Evolutionary conservation across 331 rosid genomes (phyloP).

Genomic region (Quercus tomentella): DNA sequence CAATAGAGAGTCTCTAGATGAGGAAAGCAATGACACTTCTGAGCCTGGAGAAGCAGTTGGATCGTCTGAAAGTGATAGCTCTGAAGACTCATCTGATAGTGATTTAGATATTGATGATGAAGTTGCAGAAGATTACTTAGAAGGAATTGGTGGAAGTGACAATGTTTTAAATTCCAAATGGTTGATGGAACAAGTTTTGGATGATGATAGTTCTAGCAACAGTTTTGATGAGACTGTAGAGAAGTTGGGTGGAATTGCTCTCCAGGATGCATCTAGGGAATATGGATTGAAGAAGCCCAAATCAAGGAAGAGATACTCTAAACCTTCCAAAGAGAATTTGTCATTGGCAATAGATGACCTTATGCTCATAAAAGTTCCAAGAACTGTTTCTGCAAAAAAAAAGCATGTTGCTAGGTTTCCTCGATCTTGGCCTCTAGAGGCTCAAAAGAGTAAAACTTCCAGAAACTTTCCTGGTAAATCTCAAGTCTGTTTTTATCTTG

Average conservation of each 20-base stretch:
- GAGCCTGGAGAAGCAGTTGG: constrained; percentile 40
- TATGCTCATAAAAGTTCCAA: constrained; percentile 52
- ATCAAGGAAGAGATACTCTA: constrained; percentile 40
- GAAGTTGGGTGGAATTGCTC: constrained; percentile 75
- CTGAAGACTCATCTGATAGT: constrained; percentile 57
- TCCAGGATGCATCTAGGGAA: constrained; percentile 73
- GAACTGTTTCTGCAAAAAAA: constrained; percentile 49
- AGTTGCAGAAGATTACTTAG: constrained; percentile 80
- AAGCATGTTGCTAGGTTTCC: constrained; percentile 53
- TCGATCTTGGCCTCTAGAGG: constrained; percentile 73
- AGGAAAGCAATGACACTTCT: constrained; percentile 39
- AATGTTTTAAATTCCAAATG: constrained; percentile 64
- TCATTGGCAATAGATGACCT: constrained; percentile 49
- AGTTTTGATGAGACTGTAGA: constrained; percentile 52
- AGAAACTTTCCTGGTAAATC: constrained; percentile 63
- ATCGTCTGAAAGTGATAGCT: constrained; percentile 54
- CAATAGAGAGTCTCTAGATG: constrained; percentile 33
- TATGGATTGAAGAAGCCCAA: constrained; percentile 54
- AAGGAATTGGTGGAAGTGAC: constrained; percentile 85
- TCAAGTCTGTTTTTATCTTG: constrained; percentile 3
- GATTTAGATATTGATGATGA: constrained; percentile 83
- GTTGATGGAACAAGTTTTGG: constrained; percentile 57
- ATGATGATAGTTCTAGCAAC: constrained; percentile 50
- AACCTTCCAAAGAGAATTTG: constrained; percentile 20
- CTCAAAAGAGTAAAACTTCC: constrained; percentile 58